Conservation (phyloP, 2,329 filamentous ascomycete species). For the Stylonectria norvegica region DNA sequence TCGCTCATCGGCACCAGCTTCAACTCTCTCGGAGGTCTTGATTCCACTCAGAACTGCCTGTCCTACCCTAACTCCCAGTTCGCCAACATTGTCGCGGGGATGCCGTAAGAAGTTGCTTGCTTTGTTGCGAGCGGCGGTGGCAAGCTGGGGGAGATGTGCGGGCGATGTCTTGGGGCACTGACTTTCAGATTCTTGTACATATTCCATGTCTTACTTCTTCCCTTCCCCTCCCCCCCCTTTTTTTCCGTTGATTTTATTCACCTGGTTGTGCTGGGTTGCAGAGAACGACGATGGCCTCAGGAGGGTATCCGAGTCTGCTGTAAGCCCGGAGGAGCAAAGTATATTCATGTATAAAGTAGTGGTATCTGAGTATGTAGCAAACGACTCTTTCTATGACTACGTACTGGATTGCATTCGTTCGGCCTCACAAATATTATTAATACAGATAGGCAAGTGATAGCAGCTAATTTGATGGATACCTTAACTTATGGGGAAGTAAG, state of each 20-base stretch:
- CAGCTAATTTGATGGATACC: not conserved
- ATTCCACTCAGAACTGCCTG: slow-evolving; percentile 47
- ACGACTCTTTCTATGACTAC: no score
- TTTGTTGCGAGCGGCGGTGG: not conserved
- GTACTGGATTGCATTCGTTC: no score
- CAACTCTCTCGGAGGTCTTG: slow-evolving; percentile 40
- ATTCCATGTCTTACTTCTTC: slow-evolving; percentile 1
- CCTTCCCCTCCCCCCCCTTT: no score
- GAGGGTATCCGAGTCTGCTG: no score
- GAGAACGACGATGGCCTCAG: no score
- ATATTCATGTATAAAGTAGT: no score
- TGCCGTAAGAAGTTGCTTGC: not conserved
- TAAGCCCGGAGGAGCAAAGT: no score
- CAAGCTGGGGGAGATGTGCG: no score
- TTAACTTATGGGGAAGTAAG: not conserved
- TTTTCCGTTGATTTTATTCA: not conserved
- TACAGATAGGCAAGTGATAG: no score
- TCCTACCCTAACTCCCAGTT: slow-evolving; percentile 53
- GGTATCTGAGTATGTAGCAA: no score
- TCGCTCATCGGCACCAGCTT: slow-evolving; percentile 57
- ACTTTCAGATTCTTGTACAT: not conserved
- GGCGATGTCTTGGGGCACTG: not conserved
- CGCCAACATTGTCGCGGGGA: slow-evolving; percentile 43
- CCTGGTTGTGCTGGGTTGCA: not conserved
- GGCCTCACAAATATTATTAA: no score